Percentiles rank a stretch among this genome's conserved stretches.
phyloP scores from a whole-genome alignment of 371 early-diverging fungal species.

The Syncephalastrum monosporum region DNA sequence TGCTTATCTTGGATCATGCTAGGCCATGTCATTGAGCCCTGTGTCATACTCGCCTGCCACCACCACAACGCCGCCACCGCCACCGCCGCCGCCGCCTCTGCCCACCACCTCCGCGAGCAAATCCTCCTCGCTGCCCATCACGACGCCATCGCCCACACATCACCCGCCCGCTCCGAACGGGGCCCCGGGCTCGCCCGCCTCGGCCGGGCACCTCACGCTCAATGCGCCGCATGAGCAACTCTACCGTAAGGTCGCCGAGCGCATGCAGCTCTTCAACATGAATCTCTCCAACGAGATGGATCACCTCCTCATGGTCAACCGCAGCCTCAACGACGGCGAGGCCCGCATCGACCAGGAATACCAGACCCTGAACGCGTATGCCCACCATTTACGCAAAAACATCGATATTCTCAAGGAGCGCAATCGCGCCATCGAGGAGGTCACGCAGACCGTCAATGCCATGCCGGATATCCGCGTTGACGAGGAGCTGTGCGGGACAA shows the following conservation, averaged over 20 bases:
- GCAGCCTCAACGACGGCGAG: constrained; percentile 69
- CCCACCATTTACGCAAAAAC: constrained; percentile 59
- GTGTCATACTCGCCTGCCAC: constrained; percentile 7
- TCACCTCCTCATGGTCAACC: constrained; percentile 48
- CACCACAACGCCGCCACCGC: constrained; percentile 3
- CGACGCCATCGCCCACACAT: constrained; percentile 8
- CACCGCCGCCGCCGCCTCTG: constrained; percentile 2
- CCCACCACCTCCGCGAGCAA: neutral
- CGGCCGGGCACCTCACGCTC: neutral
- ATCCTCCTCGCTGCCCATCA: neutral
- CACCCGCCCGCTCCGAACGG: constrained; percentile 1
- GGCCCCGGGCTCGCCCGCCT: neutral
- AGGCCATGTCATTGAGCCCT: constrained; percentile 33
- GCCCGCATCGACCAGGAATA: constrained; percentile 56
- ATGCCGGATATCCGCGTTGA: constrained; percentile 71
- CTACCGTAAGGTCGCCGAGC: constrained; percentile 42
- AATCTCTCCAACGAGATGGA: constrained; percentile 58
- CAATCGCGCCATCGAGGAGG: constrained; percentile 53
- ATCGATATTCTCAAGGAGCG: constrained; percentile 56
- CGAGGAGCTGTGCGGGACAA: constrained; percentile 65
- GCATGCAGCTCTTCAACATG: constrained; percentile 45
- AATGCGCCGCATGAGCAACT: constrained; percentile 19
- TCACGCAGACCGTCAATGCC: constrained; percentile 46
- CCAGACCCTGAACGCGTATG: constrained; percentile 48
- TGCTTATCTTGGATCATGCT: neutral